Evolutionary conservation across 345 rosid species (phyloP).

Genomic region (Syzygium grande): DNA sequence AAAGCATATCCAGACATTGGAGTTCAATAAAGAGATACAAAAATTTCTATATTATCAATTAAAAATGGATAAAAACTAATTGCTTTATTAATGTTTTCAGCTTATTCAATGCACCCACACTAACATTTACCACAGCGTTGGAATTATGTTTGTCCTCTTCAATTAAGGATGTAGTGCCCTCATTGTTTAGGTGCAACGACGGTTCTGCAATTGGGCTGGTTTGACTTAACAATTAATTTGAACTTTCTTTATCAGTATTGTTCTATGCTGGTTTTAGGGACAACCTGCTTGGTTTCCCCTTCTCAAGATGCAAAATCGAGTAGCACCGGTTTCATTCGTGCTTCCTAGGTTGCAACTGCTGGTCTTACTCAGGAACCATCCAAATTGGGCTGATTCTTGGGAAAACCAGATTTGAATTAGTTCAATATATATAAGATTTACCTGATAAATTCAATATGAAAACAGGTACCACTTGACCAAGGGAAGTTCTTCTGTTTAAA

Average conservation of each 20-base stretch:
- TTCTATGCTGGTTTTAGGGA: background rate
- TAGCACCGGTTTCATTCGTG: background rate
- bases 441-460: background rate
- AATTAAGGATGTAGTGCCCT: background rate
- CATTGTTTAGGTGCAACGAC: background rate
- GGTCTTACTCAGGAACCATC: background rate
- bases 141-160: background rate
- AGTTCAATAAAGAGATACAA: background rate
- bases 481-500: background rate
- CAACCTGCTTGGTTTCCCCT: background rate
- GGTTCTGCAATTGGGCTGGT: background rate
- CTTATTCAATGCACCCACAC: background rate
- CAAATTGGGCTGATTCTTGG: background rate
- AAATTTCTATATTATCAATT: background rate
- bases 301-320: background rate
- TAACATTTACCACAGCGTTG: background rate
- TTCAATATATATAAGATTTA: background rate
- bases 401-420: background rate
- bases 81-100: background rate
- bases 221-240: background rate
- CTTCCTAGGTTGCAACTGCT: background rate
- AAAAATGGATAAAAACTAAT: background rate
- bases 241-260: background rate
- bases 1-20: background rate
- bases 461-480: background rate